Conservation (phyloP, 306 rosid genomes). For the Cucurbita ficifolia region DNA sequence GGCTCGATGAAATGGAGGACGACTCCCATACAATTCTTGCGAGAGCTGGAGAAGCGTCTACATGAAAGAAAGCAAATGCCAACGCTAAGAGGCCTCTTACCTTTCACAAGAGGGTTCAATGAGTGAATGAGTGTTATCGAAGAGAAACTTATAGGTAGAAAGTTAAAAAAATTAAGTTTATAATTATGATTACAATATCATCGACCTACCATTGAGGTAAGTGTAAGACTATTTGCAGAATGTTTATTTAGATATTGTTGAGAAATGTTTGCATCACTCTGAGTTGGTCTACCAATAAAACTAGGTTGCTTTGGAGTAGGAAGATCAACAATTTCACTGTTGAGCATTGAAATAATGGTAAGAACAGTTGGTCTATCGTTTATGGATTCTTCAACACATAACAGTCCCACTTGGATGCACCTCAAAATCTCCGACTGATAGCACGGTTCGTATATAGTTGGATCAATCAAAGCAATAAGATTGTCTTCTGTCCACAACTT, state of each 20-base stretch:
- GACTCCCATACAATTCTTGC: background rate
- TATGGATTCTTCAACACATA: background rate
- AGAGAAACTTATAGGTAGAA: no score
- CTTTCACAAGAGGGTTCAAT: no score
- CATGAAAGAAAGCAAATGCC: no score
- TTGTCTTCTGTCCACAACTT: conserved; percentile 1
- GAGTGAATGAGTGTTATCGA: no score
- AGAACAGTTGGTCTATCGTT: background rate
- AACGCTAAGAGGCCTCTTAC: no score
- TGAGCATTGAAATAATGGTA: background rate
- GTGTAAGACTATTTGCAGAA: background rate
- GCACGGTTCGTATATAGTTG: background rate
- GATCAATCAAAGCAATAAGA: background rate
- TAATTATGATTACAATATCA: background rate
- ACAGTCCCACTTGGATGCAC: background rate
- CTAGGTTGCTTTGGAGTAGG: background rate
- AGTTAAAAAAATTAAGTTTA: no score
- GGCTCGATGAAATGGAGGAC: no score
- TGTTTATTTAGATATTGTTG: background rate
- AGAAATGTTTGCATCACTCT: background rate
- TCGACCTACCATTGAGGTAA: background rate
- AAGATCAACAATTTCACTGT: background rate
- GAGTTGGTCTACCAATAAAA: background rate
- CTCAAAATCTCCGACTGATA: background rate
- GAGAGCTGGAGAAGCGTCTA: background rate